A percentile compares a stretch with the other conserved stretches of the same genome.
phyloP scores from a whole-genome alignment of 176 grass and related monocot species.

The Leersia perrieri region DNA sequence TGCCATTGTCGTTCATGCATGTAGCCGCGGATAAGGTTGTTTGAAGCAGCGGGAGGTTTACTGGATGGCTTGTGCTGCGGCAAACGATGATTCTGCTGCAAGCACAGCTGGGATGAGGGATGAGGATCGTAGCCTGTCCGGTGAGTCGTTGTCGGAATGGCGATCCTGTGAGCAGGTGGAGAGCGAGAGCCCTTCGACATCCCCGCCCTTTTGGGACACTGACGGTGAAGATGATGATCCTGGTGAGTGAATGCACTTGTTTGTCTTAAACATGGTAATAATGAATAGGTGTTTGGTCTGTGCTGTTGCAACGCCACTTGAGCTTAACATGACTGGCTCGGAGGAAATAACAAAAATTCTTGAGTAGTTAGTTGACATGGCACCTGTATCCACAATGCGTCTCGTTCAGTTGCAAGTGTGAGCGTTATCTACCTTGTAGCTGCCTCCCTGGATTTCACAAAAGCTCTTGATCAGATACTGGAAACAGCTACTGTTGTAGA shows the following conservation, averaged over 20 bases:
- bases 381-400: background rate
- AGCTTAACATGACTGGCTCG: slow-evolving; percentile 8
- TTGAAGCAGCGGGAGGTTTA: slow-evolving; percentile 17
- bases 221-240: slow-evolving; percentile 67
- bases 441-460: background rate
- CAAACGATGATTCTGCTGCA: slow-evolving; percentile 39
- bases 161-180: slow-evolving; percentile 72
- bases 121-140: slow-evolving; percentile 51
- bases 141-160: slow-evolving; percentile 83
- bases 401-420: slow-evolving; percentile 14
- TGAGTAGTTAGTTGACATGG: slow-evolving; percentile 14
- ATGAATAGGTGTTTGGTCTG: background rate
- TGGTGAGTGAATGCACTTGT: slow-evolving; percentile 38
- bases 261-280: slow-evolving; percentile 1
- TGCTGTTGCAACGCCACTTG: background rate
- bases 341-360: background rate
- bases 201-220: slow-evolving; percentile 80
- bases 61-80: slow-evolving; percentile 42
- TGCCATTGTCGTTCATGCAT: slow-evolving; percentile 20
- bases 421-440: background rate
- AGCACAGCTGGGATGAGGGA: slow-evolving; percentile 62
- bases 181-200: slow-evolving; percentile 77
- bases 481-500: background rate
- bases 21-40: slow-evolving; percentile 42
- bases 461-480: background rate